These are phyloP conservation scores for Geotrichum carabidarum DNA, from an alignment of 1,139 yeast genomes.

Conservation along the genomic window DNA sequence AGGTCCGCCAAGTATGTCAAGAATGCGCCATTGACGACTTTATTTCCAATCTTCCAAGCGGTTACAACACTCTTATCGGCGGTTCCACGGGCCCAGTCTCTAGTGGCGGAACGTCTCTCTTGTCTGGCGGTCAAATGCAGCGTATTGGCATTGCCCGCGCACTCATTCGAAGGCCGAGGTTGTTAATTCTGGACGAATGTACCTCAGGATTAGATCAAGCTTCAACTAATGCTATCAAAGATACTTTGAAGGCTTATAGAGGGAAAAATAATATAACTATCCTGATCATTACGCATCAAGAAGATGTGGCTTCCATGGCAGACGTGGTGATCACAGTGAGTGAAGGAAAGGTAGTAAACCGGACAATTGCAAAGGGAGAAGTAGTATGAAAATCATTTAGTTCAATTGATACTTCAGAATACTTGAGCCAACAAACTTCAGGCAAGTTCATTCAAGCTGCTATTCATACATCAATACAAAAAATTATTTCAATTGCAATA, in stretches of 20 bases:
- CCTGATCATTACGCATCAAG: constrained; percentile 80
- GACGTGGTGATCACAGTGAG: constrained; percentile 30
- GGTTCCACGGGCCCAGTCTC: constrained; percentile 32
- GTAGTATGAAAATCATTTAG: neutral
- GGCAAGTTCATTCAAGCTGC: no score
- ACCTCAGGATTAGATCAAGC: constrained; percentile 67
- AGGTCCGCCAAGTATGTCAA: constrained; percentile 28
- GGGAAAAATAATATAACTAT: constrained; percentile 55
- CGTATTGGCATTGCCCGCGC: constrained; percentile 83
- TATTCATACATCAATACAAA: no score
- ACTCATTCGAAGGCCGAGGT: constrained; percentile 51
- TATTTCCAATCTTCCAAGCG: constrained; percentile 33
- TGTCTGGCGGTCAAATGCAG: constrained; percentile 85
- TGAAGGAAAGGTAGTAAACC: constrained; percentile 11
- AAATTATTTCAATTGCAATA: no score
- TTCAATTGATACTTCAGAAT: no score
- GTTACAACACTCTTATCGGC: constrained; percentile 49
- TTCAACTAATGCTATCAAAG: constrained; percentile 42
- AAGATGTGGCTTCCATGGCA: constrained; percentile 56
- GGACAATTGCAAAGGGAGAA: neutral
- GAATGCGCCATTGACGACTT: constrained; percentile 37
- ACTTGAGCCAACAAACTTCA: no score
- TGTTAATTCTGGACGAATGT: constrained; percentile 66
- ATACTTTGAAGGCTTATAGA: constrained; percentile 47
- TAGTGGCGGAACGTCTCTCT: constrained; percentile 35